These are phyloP conservation scores for Aspergillus sp. DNA, from an alignment of 2,329 filamentous ascomycete genomes.

Conservation along the genomic window DNA sequence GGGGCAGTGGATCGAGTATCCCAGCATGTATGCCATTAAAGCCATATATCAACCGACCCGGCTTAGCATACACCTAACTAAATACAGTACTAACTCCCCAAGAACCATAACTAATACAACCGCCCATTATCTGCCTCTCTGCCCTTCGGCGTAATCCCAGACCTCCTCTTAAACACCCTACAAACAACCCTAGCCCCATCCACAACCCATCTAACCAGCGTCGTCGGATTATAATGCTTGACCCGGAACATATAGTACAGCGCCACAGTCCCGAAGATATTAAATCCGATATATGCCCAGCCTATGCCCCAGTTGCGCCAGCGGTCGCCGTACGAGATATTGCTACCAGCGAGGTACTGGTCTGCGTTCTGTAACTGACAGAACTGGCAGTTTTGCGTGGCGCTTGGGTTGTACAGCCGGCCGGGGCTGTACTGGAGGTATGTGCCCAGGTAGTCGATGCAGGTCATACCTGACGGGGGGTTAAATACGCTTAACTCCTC, in stretches of 20 bases:
- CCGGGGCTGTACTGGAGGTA: constrained; percentile 50
- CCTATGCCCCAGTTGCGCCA: constrained; percentile 65
- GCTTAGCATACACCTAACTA: too few species aligned
- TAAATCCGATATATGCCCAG: constrained; percentile 55
- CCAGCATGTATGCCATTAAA: too few species aligned
- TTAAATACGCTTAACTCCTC: constrained; percentile 66
- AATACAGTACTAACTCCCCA: too few species aligned
- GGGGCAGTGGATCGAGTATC: too few species aligned
- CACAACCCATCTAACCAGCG: constrained; percentile 18
- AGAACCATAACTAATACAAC: constrained; percentile 9
- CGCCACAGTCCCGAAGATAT: constrained; percentile 48
- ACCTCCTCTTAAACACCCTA: constrained; percentile 26
- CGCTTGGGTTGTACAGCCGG: constrained; percentile 45
- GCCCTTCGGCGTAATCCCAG: constrained; percentile 22
- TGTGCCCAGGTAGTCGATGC: constrained; percentile 49
- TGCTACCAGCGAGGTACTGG: constrained; percentile 39
- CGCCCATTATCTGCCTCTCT: constrained; percentile 26
- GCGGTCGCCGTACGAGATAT: constrained; percentile 50
- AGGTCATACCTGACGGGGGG: constrained; percentile 54
- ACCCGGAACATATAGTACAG: constrained; percentile 48
- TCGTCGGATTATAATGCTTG: constrained; percentile 36
- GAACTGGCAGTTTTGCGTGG: constrained; percentile 49
- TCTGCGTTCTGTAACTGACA: constrained; percentile 32
- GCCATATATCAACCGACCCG: too few species aligned
- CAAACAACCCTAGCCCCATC: constrained; percentile 17